Conservation (phyloP, 2,329 filamentous ascomycete species). For the Decorospora gaudefroyi region DNA sequence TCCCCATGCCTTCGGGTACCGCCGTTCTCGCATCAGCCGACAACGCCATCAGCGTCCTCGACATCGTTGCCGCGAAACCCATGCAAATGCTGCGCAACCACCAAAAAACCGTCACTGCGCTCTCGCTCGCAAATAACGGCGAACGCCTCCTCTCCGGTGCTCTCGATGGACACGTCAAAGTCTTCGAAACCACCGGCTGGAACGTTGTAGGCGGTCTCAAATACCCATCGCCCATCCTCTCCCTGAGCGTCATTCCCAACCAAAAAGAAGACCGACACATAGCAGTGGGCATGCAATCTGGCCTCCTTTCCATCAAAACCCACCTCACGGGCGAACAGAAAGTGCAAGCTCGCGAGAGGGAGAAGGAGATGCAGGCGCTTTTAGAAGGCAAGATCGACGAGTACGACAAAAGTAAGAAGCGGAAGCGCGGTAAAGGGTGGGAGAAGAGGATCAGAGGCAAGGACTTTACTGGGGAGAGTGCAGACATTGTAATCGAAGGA, state of each 20-base stretch:
- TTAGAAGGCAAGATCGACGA: conserved; percentile 76
- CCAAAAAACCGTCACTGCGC: conserved; percentile 93
- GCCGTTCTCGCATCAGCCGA: conserved; percentile 83
- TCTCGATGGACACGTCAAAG: conserved; percentile 93
- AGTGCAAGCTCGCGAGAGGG: conserved; percentile 71
- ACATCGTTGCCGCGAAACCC: conserved; percentile 88
- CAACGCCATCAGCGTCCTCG: conserved; percentile 86
- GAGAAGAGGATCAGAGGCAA: conserved; percentile 69
- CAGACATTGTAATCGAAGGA: conserved; percentile 84
- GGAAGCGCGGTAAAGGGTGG: conserved; percentile 61
- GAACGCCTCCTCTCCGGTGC: conserved; percentile 83
- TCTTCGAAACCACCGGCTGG: conserved; percentile 93
- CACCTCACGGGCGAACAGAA: conserved; percentile 84
- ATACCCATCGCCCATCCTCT: conserved; percentile 88
- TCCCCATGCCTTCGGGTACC: conserved; percentile 84
- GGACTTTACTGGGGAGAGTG: conserved; percentile 81
- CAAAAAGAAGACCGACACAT: conserved; percentile 85
- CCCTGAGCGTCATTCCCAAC: conserved; percentile 73
- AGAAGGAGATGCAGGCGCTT: conserved; percentile 83
- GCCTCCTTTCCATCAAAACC: conserved; percentile 87
- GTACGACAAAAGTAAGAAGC: conserved; percentile 74
- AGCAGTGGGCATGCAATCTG: conserved; percentile 91
- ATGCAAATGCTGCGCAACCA: conserved; percentile 88
- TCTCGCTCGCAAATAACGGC: conserved; percentile 79
- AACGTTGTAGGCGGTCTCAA: conserved; percentile 95